Conservation (phyloP, 2,329 filamentous ascomycete species). For the Aureobasidium lini region DNA sequence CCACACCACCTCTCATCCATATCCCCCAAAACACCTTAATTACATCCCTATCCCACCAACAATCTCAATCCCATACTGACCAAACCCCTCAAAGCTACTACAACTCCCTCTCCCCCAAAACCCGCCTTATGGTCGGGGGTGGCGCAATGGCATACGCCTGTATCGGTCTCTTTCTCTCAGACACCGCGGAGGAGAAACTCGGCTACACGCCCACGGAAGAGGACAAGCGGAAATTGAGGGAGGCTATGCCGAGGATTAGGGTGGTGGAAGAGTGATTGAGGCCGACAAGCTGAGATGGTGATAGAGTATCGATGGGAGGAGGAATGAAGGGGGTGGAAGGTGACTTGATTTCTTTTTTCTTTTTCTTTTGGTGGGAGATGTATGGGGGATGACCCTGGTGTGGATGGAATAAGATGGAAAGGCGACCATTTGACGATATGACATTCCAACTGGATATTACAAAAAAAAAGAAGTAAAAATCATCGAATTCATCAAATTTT, state of each 20-base stretch:
- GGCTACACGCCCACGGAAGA: conserved; percentile 65
- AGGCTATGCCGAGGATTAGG: conserved; percentile 54
- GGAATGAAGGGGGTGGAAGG: too few relatives aligned
- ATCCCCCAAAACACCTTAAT: too few relatives aligned
- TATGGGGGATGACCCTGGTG: background rate
- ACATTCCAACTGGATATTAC: too few relatives aligned
- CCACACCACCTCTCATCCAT: too few relatives aligned
- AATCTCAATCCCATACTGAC: background rate
- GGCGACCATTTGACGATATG: too few relatives aligned
- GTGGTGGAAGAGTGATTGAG: conserved; percentile 41
- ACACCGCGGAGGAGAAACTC: conserved; percentile 64
- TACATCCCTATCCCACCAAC: too few relatives aligned
- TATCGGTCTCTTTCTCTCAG: conserved; percentile 64
- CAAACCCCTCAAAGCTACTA: conserved; percentile 36
- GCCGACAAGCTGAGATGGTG: background rate
- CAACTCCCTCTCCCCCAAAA: conserved; percentile 61
- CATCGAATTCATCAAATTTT: too few relatives aligned
- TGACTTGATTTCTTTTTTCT: background rate
- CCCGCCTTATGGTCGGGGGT: conserved; percentile 63
- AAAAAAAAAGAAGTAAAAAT: too few relatives aligned
- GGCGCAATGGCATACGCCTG: conserved; percentile 70
- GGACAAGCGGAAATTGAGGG: conserved; percentile 61
- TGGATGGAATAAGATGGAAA: too few relatives aligned
- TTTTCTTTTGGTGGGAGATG: background rate
- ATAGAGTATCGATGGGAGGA: too few relatives aligned